Percentiles rank a stretch among this genome's conserved stretches.
These are phyloP conservation scores for Discostella stelligeroides DNA, from an alignment of 108 stramenopile species.

Conservation along the genomic window DNA sequence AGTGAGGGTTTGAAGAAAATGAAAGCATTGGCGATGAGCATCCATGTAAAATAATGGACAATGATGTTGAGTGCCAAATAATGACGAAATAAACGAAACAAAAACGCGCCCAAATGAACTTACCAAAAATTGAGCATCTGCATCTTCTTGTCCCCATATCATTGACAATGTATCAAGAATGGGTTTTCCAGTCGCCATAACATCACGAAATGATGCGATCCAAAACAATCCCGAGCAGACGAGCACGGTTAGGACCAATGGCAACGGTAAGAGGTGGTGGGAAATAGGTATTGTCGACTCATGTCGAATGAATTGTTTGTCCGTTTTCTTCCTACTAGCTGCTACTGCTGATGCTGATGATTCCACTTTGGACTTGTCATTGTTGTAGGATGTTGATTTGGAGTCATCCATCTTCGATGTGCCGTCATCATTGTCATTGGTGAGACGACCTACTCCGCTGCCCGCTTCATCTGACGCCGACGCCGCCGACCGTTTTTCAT, in stretches of 20 bases:
- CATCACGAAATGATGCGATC: constrained; percentile 76
- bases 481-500: not conserved
- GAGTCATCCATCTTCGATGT: too few relatives aligned
- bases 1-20: too few relatives aligned
- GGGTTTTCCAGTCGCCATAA: constrained; percentile 76
- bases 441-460: not conserved
- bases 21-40: too few relatives aligned
- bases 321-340: not conserved
- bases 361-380: too few relatives aligned
- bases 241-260: constrained; percentile 66
- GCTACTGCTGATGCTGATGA: too few relatives aligned
- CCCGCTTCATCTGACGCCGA: not conserved
- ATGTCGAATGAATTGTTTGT: not conserved
- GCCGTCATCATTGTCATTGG: constrained; percentile 15
- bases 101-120: constrained; percentile 36
- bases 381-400: too few relatives aligned
- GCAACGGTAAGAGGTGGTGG: constrained; percentile 77
- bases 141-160: constrained; percentile 31
- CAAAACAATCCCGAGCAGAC: constrained; percentile 80
- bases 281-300: not conserved
- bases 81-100: not conserved
- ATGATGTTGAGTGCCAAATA: too few relatives aligned
- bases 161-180: constrained; percentile 56
- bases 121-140: constrained; percentile 64
- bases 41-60: too few relatives aligned